A percentile compares a stretch with the other conserved stretches of the same genome.
phyloP scores from a whole-genome alignment of 2,329 filamentous ascomycete species.

The Talaromyces rugulosus region DNA sequence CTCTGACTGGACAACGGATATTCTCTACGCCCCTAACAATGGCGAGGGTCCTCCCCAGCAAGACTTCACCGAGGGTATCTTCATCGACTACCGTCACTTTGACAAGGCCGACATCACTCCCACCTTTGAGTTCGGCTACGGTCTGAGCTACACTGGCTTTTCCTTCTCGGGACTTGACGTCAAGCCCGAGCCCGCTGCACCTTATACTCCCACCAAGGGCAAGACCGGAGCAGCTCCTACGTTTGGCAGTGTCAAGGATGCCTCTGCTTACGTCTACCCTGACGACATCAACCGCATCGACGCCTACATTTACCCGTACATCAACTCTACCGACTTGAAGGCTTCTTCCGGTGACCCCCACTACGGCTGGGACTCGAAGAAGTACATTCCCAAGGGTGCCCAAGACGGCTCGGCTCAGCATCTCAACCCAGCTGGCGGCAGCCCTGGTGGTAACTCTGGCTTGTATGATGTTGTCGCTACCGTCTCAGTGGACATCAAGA shows the following conservation, averaged over 20 bases:
- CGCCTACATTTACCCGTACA: conserved; percentile 61
- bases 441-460: conserved; percentile 56
- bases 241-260: conserved; percentile 47
- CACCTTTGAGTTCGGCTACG: conserved; percentile 60
- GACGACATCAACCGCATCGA: conserved; percentile 46
- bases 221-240: conserved; percentile 50
- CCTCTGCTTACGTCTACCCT: conserved; percentile 54
- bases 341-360: conserved; percentile 49
- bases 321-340: conserved; percentile 56
- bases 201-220: conserved; percentile 52
- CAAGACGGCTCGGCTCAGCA: conserved; percentile 53
- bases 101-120: conserved; percentile 54
- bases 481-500: conserved; percentile 48
- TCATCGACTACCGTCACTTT: conserved; percentile 54
- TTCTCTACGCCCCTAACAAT: conserved; percentile 57
- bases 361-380: conserved; percentile 50
- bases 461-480: conserved; percentile 50
- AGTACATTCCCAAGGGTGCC: conserved; percentile 49
- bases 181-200: conserved; percentile 36
- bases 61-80: conserved; percentile 58
- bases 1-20: conserved; percentile 52
- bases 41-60: conserved; percentile 54
- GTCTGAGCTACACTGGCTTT: conserved; percentile 61
- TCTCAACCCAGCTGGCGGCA: conserved; percentile 54
- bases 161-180: conserved; percentile 56